Evolutionary conservation across 768 basidiomycete genomes (phyloP), one percentile per base, ranked within the genome.

Genomic region (Piloderma croceum): DNA sequence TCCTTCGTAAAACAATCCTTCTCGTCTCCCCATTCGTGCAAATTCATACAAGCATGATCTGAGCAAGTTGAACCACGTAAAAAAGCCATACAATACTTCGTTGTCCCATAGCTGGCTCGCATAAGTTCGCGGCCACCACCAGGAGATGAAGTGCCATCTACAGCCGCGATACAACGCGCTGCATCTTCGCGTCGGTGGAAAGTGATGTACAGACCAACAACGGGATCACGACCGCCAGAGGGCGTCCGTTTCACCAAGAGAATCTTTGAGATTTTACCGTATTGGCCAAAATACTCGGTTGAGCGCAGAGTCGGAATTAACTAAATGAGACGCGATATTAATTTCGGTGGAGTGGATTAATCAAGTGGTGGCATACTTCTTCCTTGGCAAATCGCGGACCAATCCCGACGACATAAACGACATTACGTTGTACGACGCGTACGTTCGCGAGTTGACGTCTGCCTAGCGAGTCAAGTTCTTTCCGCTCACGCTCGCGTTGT

Each of bases 11-110:
- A 93, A 54, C 90, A 93, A 61, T 99, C 96, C 41, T 90, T 87
- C 63, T 98, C 94, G 46, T 97, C 96, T 24, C 93, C 96, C 90
- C 91, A 96, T 60, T 98, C 96, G 58, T 99, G 96, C 32, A 93
- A 67, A 59, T 89, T 87, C 81, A 93, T 84, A 63, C 96, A 99
- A 48, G 77, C 81, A 52, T 87, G 83, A 53, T 90, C 90, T 43
- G 81, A 75, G 62, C 96, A 99, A 44, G 73, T 73, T 24, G 77
- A 73, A 15, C 89, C 81, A 31, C 93, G 85, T 45, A 99, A 74
- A 60, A 96, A 98, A 3, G 82, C 73, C 79, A 97, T 92, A 64
- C 96, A 99, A 55, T 99, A 99, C 61, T 96, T 90, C 23, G 94
- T 94, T 12, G 93, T 98, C 20, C 96, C 96, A 59, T 90, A 83